These are phyloP conservation scores for Glycine tomentella DNA, from an alignment of 306 rosid genomes.

Conservation along the genomic window DNA sequence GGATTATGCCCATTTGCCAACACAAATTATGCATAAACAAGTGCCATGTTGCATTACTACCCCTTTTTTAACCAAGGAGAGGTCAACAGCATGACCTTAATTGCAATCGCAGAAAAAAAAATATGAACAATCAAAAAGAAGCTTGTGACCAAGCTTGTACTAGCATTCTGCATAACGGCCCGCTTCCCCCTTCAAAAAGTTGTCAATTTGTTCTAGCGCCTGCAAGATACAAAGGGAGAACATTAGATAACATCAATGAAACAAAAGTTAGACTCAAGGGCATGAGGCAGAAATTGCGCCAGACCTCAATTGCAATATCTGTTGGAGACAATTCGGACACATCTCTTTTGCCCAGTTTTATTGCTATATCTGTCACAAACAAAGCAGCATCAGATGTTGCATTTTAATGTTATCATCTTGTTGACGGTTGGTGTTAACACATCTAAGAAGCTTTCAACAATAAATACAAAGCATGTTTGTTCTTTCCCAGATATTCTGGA, in stretches of 20 bases:
- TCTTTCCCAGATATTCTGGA: conserved; percentile 31
- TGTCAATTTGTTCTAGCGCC: conserved; percentile 82
- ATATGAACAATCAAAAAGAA: conserved; percentile 34
- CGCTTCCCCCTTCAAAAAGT: conserved; percentile 63
- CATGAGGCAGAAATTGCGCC: conserved; percentile 41
- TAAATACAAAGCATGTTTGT: background rate
- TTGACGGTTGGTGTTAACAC: too few species aligned
- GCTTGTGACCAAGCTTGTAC: conserved; percentile 27
- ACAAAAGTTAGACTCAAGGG: conserved; percentile 29
- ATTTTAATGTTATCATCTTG: conserved; percentile 5
- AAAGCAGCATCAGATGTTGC: conserved; percentile 8
- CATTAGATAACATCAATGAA: conserved; percentile 3
- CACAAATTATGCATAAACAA: background rate
- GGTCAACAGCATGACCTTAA: conserved; percentile 28
- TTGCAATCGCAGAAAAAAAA: conserved; percentile 21
- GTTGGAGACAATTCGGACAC: conserved; percentile 76
- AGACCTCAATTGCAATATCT: conserved; percentile 88
- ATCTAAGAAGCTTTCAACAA: conserved; percentile 23
- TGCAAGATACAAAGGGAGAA: conserved; percentile 48
- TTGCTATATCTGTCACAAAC: conserved; percentile 75
- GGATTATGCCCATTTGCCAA: conserved; percentile 9
- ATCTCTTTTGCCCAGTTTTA: conserved; percentile 67
- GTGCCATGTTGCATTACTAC: conserved; percentile 39
- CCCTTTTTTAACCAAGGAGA: conserved; percentile 16
- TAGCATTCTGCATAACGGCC: conserved; percentile 47